These are phyloP conservation scores for Heritiera fomes DNA, from an alignment of 345 rosid species.

Conservation along the genomic window DNA sequence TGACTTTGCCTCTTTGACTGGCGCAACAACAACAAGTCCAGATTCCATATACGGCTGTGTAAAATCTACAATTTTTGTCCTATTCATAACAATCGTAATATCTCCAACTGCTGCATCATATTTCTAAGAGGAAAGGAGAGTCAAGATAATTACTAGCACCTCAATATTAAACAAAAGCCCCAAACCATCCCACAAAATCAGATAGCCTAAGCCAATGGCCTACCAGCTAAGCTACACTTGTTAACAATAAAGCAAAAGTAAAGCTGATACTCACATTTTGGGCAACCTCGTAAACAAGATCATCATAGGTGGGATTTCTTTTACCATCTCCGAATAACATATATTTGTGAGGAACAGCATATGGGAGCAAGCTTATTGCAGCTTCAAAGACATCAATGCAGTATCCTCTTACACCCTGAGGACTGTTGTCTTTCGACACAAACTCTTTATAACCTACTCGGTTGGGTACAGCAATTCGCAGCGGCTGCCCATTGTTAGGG, in stretches of 20 bases:
- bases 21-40: constrained; percentile 83
- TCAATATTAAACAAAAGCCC: not conserved
- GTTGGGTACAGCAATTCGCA: constrained; percentile 75
- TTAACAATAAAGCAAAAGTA: not conserved
- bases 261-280: constrained; percentile 53
- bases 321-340: constrained; percentile 64
- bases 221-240: not conserved
- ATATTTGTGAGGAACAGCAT: constrained; percentile 74
- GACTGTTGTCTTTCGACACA: constrained; percentile 53
- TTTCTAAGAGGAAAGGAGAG: constrained; percentile 43
- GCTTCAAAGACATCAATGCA: constrained; percentile 94
- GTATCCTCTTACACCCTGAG: constrained; percentile 79
- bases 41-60: constrained; percentile 89
- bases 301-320: constrained; percentile 60
- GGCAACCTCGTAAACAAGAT: constrained; percentile 61
- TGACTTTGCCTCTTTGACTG: constrained; percentile 63
- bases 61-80: constrained; percentile 86
- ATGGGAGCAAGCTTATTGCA: constrained; percentile 76
- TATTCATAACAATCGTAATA: constrained; percentile 63
- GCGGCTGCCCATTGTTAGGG: constrained; percentile 78
- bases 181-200: constrained; percentile 5
- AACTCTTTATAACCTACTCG: constrained; percentile 63
- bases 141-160: constrained; percentile 20
- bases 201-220: not conserved
- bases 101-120: constrained; percentile 91